Base-by-base conservation (phyloP, 148 eudicot species). In the Polygonum aviculare region DNA sequence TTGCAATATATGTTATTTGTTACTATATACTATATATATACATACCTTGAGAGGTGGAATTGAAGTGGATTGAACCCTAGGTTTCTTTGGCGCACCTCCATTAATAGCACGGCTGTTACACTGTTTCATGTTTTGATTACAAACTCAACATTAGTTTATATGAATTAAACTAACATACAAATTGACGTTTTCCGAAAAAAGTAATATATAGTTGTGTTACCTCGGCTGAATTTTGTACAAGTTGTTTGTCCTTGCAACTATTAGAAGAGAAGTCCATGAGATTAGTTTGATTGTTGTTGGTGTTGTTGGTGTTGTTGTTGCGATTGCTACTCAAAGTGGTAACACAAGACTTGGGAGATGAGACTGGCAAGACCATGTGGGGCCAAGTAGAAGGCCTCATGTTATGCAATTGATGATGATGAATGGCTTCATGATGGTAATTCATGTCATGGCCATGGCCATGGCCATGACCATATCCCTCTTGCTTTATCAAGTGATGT, bases 31-130 rank as follows among this genome's bases (percentile, higher is more conserved):
- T 52, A 11, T 50, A 62, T 10, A 69, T 33, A 69, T 69, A 9
- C n/a, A 47, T 72, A 72, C 75, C 76, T 74, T 74, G 40, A 74
- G 69, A 38, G 77, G 62, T 18, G 77, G 49, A 55, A 57, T 57
- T 36, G 77, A 75, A 75, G 77, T 39, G 33, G 77, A 57, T 26
- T 75, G 77, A 12, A 59, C 77, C 19, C 77, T 75, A 18, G 77
- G 65, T 41, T 75, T 75, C 77, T 75, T 75, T 36, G 77, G 33
- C 5, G 35, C 70, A 54, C 77, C 50, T 8, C 77, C 76, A 31
- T 10, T 50, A 33, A 10, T 50, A 35, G 45, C 55, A 38, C 15
- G 15, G 33, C 55, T 73, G 50, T 73, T 74, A 33, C 76, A 45
- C 76, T 44, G 11, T 44, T 44, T 44, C 47, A 44, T 44, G 47